Evolutionary conservation across 768 basidiomycete genomes (phyloP).

Genomic region (Leccinum fibrillosum): DNA sequence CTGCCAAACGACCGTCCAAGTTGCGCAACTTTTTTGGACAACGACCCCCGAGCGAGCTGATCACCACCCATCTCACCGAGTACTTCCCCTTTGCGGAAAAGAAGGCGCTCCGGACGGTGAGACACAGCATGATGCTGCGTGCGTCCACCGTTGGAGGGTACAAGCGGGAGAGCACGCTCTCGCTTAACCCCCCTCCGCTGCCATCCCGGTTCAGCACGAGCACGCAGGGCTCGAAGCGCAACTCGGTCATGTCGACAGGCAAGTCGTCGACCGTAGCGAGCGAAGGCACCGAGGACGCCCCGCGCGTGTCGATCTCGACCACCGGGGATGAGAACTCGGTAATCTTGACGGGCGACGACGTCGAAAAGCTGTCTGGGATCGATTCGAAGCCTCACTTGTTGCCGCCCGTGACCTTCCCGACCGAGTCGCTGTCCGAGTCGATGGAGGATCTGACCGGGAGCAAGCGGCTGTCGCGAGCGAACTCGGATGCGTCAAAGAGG

Average conservation of each 20-base stretch:
- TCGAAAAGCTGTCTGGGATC: slow-evolving; percentile 27
- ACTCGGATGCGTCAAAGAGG: slow-evolving; percentile 54
- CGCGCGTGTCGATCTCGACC: slow-evolving; percentile 71
- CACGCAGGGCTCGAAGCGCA: slow-evolving; percentile 38
- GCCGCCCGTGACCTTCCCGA: slow-evolving; percentile 75
- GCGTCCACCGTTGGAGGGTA: slow-evolving; percentile 40
- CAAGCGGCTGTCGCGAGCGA: slow-evolving; percentile 38
- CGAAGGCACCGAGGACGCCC: slow-evolving; percentile 47
- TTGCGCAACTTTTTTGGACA: slow-evolving; percentile 97
- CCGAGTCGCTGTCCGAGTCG: slow-evolving; percentile 79
- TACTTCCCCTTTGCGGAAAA: slow-evolving; percentile 95
- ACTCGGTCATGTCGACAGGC: slow-evolving; percentile 36
- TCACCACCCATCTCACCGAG: slow-evolving; percentile 89
- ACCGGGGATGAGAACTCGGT: slow-evolving; percentile 68
- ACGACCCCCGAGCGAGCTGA: slow-evolving; percentile 94
- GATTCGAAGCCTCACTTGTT: slow-evolving; percentile 54
- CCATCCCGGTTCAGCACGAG: slow-evolving; percentile 39
- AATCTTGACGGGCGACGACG: slow-evolving; percentile 54
- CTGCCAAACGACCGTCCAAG: slow-evolving; percentile 55
- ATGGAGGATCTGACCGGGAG: slow-evolving; percentile 51
- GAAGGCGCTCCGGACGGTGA: slow-evolving; percentile 83
- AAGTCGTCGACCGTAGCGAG: slow-evolving; percentile 26
- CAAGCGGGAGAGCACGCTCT: slow-evolving; percentile 46
- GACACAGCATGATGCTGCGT: slow-evolving; percentile 81
- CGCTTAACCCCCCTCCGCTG: slow-evolving; percentile 38